Conservation (phyloP, 176 grass and related monocot species). For the Lolium perenne region DNA sequence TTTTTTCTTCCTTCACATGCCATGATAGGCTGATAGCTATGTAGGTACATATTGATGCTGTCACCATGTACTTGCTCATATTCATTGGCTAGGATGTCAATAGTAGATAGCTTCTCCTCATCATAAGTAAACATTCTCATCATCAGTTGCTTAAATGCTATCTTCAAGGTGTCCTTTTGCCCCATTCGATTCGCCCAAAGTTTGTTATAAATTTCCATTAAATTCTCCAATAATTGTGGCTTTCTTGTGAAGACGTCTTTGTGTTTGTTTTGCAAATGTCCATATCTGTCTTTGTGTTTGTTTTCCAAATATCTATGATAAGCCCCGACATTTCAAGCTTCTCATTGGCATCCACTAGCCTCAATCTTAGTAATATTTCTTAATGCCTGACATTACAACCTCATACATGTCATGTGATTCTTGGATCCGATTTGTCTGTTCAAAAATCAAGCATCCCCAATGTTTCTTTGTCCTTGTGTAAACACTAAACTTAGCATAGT, state of each 20-base stretch:
- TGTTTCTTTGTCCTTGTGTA: not conserved
- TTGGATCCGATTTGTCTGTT: not conserved
- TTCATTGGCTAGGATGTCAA: not conserved
- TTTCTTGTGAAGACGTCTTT: not conserved
- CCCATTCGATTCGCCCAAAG: not conserved
- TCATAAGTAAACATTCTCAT: not conserved
- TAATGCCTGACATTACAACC: not conserved
- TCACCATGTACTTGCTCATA: not conserved
- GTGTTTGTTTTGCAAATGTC: not conserved
- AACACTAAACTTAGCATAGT: not conserved
- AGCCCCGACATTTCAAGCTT: no score
- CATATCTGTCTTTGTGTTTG: no score
- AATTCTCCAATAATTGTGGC: not conserved
- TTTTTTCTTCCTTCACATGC: not conserved
- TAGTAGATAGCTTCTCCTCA: not conserved
- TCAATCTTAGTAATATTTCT: constrained; percentile 6
- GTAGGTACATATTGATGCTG: not conserved
- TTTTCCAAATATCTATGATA: no score
- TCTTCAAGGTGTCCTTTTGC: not conserved
- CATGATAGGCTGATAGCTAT: not conserved
- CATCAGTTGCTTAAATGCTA: not conserved
- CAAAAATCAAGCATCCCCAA: not conserved
- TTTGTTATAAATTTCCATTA: not conserved
- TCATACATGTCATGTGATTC: not conserved
- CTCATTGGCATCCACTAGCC: not conserved